Evolutionary conservation across 169 alveolate genomes (phyloP), one percentile per base, ranked within the genome.

Genomic region (Plasmodium coatneyi): DNA sequence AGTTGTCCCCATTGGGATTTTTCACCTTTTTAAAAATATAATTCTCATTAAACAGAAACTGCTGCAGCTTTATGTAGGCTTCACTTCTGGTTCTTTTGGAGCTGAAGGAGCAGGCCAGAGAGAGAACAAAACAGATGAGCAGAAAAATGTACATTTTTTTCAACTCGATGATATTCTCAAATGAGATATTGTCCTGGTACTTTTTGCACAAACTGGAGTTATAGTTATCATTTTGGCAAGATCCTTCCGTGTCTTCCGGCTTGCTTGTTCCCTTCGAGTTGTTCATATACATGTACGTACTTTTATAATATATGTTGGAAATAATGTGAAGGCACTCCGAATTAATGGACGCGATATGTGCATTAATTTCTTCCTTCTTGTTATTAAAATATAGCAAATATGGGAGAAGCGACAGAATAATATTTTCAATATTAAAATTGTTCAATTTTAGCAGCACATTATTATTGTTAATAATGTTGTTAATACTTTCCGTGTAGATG

Each of bases 251-350:
- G 19, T 71, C 22, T 4, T 22, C 54, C 43, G 1, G 49, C 16
- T 41, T 43, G 22, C 72, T 49, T 49, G 76, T 25, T 10, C 56
- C 49, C 43, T 43, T 87, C 32, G 83, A 49, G 82, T 32, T 81
- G 76, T 91, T 91, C 92, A 91, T 91, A 52, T 91, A 91, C 92
- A 91, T 91, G 43, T 91, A 91, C 10, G 82, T 81, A 81, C 95
- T 91, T 91, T 91, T 91, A 30, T 91, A 91, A 91, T 91, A 91
- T 41, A 91, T 91, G 82, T 91, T 91, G 46, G 95, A 91, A 71
- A 91, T 91, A 34, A 91, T 91, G 54, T 91, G 95, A 71, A 91
- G 72, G 72, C 95, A 91, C 22, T 91, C 95, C 10, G 95, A 91
- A 71, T 91, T 91, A 46, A 91, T 91, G 28, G 95, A 91, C 22